These are phyloP conservation scores for Rhizopus microsporus DNA, from an alignment of 371 early-diverging fungal species.

Conservation along the genomic window DNA sequence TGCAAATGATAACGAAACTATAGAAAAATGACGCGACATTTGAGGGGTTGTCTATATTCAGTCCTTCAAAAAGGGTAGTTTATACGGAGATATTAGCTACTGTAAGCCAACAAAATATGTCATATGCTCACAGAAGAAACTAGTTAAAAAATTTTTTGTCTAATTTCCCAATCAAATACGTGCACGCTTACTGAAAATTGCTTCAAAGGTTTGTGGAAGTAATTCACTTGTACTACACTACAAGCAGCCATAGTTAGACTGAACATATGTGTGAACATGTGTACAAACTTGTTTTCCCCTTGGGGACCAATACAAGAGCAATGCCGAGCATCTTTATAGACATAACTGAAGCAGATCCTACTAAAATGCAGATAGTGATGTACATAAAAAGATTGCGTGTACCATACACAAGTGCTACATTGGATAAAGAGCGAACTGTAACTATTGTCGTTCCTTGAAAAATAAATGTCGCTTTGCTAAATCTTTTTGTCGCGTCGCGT, in stretches of 20 bases:
- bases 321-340: constrained; percentile 91
- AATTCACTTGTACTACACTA: constrained; percentile 93
- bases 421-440: constrained; percentile 40
- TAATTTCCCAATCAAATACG: constrained; percentile 17
- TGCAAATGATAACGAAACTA: constrained; percentile 90
- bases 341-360: constrained; percentile 89
- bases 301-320: constrained; percentile 88
- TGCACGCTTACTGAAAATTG: constrained; percentile 85
- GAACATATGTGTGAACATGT: constrained; percentile 86
- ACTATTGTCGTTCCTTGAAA: too few species aligned
- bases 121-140: not conserved
- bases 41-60: constrained; percentile 71
- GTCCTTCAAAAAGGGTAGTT: constrained; percentile 85
- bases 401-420: constrained; percentile 79
- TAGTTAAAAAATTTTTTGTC: not conserved
- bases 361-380: constrained; percentile 85
- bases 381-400: constrained; percentile 82
- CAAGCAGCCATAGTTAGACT: constrained; percentile 77
- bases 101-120: constrained; percentile 95
- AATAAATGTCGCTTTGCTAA: too few species aligned
- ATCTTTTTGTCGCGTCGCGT: too few species aligned
- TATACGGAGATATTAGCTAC: constrained; percentile 89
- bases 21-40: constrained; percentile 81
- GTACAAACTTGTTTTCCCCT: constrained; percentile 87
- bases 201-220: constrained; percentile 94